Base-by-base conservation (phyloP, 768 basidiomycete genomes). In the Amanita muscaria region DNA sequence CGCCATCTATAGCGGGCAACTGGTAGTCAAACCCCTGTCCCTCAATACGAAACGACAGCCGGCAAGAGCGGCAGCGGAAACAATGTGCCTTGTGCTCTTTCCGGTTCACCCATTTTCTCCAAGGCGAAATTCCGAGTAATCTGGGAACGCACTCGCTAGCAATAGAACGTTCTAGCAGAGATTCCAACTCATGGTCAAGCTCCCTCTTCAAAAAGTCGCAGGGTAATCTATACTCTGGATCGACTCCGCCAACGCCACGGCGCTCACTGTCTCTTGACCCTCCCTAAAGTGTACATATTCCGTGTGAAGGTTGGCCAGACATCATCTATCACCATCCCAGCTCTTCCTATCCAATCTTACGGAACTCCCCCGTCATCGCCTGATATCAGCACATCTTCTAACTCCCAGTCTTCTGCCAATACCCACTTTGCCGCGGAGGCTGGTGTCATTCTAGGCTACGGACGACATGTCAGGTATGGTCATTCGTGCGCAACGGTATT, bases 401-500 rank as follows among this genome's bases (percentile, higher is more conserved):
- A 58, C 53, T 40, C 56, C 40, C 48, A 65, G 44, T 55, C 64
- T 2, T 61, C 71, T 23, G 72, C 77, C 2, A 70, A 14, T 87
- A 94, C 60, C 88, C 92, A 1, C 67, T 96, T 2, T 96, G 91
- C 55, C 66, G 74, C 9, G 77, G 75, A 14, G 81, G 86, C n/a
- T 94, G 90, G 83, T 94, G 91, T 59, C 68, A 94, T 12, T 66
- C 74, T 4, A 77, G 92, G 6, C 68, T 96, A 15, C 78, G 91
- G 10, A 73, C 83, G 29, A 89, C 91, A n/a, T 93, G 90, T 61
- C 83, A 82, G 3, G 65, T 94, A 11, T 96, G 91, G 90, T 78
- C 84, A n/a, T 94, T 88, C 55, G 80, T 94, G 40, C 77, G 89
- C 18, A 80, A 77, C 0, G 78, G 84, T 8, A 68, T 96, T 43